phyloP scores from a whole-genome alignment of 805 yeast genomes.

The Nakazawaea sp. region DNA sequence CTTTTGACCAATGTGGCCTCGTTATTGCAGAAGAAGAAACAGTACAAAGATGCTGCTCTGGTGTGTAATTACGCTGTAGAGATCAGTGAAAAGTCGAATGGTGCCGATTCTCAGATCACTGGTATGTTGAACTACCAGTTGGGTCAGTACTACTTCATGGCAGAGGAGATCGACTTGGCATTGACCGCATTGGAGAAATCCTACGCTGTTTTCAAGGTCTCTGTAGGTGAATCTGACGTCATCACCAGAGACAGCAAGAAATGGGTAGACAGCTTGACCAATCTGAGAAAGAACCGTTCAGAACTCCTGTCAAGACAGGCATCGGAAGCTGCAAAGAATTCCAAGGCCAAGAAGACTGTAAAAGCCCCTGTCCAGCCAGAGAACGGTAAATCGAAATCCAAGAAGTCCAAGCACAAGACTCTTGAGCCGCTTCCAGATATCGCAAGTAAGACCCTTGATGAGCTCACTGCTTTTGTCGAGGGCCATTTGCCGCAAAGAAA shows the following conservation, averaged over 20 bases:
- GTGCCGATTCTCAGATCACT: slow-evolving; percentile 51
- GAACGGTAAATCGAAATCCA: not conserved
- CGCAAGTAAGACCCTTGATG: slow-evolving; percentile 64
- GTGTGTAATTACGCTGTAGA: slow-evolving; percentile 49
- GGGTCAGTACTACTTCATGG: slow-evolving; percentile 51
- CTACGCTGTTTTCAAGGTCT: slow-evolving; percentile 43
- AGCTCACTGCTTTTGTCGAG: slow-evolving; percentile 63
- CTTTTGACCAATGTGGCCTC: slow-evolving; percentile 56
- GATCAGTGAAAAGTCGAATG: slow-evolving; percentile 44
- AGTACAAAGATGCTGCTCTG: slow-evolving; percentile 38
- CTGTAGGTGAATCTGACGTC: slow-evolving; percentile 62
- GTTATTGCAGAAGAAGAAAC: slow-evolving; percentile 46
- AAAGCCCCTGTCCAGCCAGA: not conserved
- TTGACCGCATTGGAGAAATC: slow-evolving; percentile 50
- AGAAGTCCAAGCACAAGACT: slow-evolving; percentile 21
- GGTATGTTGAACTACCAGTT: slow-evolving; percentile 65
- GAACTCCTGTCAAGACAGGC: slow-evolving; percentile 32
- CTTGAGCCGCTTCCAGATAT: slow-evolving; percentile 43
- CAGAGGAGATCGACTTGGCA: slow-evolving; percentile 49
- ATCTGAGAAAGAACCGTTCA: slow-evolving; percentile 31
- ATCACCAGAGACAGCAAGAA: slow-evolving; percentile 61
- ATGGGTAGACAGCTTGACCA: slow-evolving; percentile 53
- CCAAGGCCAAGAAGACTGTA: slow-evolving; percentile 18
- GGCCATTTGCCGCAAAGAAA: slow-evolving; percentile 33
- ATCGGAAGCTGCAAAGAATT: slow-evolving; percentile 19